Evolutionary conservation across 169 alveolate genomes (phyloP), one percentile per base, ranked within the genome.

Genomic region (Plasmodium malariae): DNA sequence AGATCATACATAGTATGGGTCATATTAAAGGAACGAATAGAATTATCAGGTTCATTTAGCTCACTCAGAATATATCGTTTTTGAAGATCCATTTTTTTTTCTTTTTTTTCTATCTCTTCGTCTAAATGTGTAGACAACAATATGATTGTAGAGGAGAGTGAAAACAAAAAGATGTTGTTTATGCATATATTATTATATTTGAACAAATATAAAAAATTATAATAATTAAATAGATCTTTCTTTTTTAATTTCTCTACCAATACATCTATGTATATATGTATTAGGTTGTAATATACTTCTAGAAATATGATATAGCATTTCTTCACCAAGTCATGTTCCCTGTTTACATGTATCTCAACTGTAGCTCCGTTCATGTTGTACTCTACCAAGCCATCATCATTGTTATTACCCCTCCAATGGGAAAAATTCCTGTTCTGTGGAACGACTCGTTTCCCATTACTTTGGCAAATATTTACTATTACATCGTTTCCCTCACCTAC

Each of bases 111-210:
- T 21, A 0, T 5, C 57, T 1, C 54, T 68, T 17, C 59, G 5
- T 54, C 36, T 9, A 36, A 7, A 24, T n/a, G 45, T 17, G 26
- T 11, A 55, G 28, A 55, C 21, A 65, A 51, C 32, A 28, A 6
- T 1, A 32, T 9, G 12, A 26, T 63, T 14, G 36, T 70, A 24
- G 69, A 78, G 9, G 36, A 78, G 9, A 78, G 0, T 28, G 89
- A 78, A 30, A 78, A 78, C n/a, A 78, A 48, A 78, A 78, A 78
- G 14, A 63, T 36, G 48, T 78, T 78, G 24, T 78, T 78, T 28
- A 78, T 37, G 37, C 62, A 78, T 21, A 78, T 0, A 24, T 78
- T 32, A 57, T 63, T 78, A 65, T 12, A 78, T 57, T 78, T 78
- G 17, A 78, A 37, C 0, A 78, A 60, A 43, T 78, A 78, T 14